Conservation (phyloP, 208 protist species). For the Wallacemonas sp. region DNA sequence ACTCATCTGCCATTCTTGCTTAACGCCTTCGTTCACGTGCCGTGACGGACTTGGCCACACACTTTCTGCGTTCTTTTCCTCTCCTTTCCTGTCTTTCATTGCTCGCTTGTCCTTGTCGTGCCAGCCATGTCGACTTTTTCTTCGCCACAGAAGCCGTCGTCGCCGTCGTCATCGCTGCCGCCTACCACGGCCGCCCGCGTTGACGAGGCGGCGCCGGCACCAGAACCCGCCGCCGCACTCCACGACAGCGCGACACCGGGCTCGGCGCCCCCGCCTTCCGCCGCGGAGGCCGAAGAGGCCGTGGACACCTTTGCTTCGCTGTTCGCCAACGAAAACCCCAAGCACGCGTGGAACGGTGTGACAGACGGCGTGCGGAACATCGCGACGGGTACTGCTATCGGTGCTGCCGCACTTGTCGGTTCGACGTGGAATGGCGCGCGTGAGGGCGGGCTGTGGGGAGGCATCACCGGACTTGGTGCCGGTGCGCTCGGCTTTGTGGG, state of each 20-base stretch:
- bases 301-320: slow-evolving; percentile 27
- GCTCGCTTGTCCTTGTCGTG: no score
- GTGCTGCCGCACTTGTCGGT: slow-evolving; percentile 27
- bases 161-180: slow-evolving; percentile 1
- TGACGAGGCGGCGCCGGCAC: no score
- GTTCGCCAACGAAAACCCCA: slow-evolving; percentile 34
- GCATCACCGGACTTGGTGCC: slow-evolving; percentile 30
- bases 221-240: background rate
- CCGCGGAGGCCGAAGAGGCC: background rate
- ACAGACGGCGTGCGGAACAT: slow-evolving; percentile 29
- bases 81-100: slow-evolving; percentile 2
- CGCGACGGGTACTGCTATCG: slow-evolving; percentile 28
- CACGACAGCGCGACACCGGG: background rate
- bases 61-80: slow-evolving; percentile 5
- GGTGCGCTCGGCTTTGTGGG: slow-evolving; percentile 25
- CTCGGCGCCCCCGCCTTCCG: background rate
- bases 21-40: no score
- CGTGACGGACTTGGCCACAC: no score
- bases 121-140: slow-evolving; percentile 11
- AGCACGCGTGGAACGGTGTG: slow-evolving; percentile 39
- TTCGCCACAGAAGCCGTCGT: background rate
- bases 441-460: slow-evolving; percentile 23
- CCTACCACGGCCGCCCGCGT: background rate
- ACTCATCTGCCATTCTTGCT: background rate
- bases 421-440: slow-evolving; percentile 18